Conservation (phyloP, 805 yeast genomes). For the Starmerella sp. region DNA sequence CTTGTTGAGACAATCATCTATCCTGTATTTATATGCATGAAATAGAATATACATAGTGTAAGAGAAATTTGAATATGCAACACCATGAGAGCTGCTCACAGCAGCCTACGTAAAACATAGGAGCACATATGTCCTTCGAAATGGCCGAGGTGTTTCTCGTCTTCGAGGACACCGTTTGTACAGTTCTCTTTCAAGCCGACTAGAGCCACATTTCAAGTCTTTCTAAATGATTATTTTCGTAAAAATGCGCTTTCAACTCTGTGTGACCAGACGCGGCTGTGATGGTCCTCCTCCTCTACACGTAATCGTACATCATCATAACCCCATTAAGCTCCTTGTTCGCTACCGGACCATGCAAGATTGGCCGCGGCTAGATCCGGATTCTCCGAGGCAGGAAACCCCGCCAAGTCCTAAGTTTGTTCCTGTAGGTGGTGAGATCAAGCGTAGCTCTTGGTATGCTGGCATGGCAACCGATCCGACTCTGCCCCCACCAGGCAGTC, state of each 20-base stretch:
- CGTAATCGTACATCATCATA: not conserved
- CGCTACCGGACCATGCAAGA: not conserved
- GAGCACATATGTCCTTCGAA: too few relatives aligned
- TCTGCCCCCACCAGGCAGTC: slow-evolving; percentile 18
- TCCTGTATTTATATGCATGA: not conserved
- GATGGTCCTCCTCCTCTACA: not conserved
- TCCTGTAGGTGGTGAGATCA: slow-evolving; percentile 8
- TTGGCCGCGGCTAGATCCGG: slow-evolving; percentile 4
- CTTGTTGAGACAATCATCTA: not conserved
- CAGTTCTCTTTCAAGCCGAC: too few relatives aligned
- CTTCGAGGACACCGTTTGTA: too few relatives aligned
- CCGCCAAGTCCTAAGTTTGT: not conserved
- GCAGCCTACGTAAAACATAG: too few relatives aligned
- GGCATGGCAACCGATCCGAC: slow-evolving; percentile 16
- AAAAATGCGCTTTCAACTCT: too few relatives aligned
- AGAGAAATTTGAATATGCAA: too few relatives aligned
- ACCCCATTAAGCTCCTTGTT: not conserved
- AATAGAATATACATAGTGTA: not conserved
- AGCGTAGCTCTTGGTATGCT: slow-evolving; percentile 21
- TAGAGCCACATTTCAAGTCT: too few relatives aligned
- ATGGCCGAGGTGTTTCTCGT: too few relatives aligned
- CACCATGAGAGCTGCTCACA: too few relatives aligned
- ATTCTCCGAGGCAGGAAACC: not conserved
- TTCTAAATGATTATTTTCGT: too few relatives aligned
- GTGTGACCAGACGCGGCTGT: not conserved